Conservation (phyloP, 345 rosid genomes). For the Eucalyptus tenuipes region DNA sequence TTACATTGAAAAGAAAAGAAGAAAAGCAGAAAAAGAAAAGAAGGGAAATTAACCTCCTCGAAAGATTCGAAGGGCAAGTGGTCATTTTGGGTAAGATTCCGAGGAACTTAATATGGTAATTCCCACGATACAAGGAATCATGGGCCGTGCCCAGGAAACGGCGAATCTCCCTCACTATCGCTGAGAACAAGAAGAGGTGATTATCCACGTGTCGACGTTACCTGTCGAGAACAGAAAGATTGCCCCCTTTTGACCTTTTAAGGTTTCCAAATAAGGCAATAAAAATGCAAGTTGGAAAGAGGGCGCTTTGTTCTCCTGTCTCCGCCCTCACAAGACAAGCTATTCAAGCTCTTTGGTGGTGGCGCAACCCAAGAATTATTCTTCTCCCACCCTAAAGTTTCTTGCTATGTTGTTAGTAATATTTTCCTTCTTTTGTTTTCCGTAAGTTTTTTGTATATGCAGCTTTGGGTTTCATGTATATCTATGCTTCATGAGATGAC, state of each 20-base stretch:
- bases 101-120: background rate
- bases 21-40: background rate
- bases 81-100: background rate
- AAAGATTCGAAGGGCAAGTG: background rate
- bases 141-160: background rate
- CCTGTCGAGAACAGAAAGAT: background rate
- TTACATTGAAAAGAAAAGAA: background rate
- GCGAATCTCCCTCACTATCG: background rate
- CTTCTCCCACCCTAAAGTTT: background rate
- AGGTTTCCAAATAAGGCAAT: background rate
- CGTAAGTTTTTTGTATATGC: background rate
- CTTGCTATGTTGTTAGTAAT: background rate
- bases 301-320: background rate
- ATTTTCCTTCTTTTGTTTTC: background rate
- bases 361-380: background rate
- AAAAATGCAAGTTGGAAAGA: background rate
- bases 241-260: background rate
- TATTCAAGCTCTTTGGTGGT: background rate
- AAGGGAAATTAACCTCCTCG: background rate
- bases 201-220: background rate
- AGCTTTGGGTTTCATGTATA: background rate
- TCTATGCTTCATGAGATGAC: background rate
- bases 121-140: background rate
- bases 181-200: background rate
- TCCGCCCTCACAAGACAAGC: background rate